Base-by-base conservation (phyloP, 2,329 filamentous ascomycete species). In the Phyllosticta ampelicida region DNA sequence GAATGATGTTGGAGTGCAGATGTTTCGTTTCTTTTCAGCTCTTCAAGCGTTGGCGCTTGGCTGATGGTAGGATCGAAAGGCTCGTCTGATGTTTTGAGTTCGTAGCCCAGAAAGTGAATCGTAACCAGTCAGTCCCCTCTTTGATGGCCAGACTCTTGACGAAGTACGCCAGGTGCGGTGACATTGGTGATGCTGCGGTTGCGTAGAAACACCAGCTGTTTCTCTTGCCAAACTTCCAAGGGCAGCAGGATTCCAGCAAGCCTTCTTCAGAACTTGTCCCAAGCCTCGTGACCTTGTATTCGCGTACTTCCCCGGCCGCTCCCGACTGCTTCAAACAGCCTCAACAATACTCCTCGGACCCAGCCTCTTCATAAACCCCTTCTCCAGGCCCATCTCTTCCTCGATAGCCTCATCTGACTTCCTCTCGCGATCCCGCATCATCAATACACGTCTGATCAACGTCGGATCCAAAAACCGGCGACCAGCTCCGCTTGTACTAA, bases 401-500 rank as follows among this genome's bases (percentile, higher is more conserved):
- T 60, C 59, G 21, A 60, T 60, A 48, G 48, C 55, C 13, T 19
- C 55, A 19, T 20, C 16, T 16, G 16, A 13, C 51, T 48, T 50
- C 8, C 55, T 52, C 26, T 51, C 11, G 18, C 53, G 48, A 19
- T 53, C 59, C 48, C 59, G 19, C 55, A 60, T 18, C n/a, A 51
- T 16, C 51, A 60, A 28, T 29, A 53, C 51, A 21, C 51, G 21
- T 20, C 72, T 64, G 44, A 79, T 66, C 19, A 71, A 67, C 19
- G 67, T 69, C 4, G 73, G 74, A 64, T 78, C 77, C 55, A 77
- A 59, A 60, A 77, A 78, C 61, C 70, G 69, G 63, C 74, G 66
- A 2, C 75, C 76, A 48, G 66, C 61, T 56, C 74, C 72, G 0
- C 72, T 73, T 60, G 66, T 67, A 29, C 71, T 68, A 0, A 75